phyloP scores from a whole-genome alignment of 2,329 filamentous ascomycete species.

The Pestalotiopsis sp. region DNA sequence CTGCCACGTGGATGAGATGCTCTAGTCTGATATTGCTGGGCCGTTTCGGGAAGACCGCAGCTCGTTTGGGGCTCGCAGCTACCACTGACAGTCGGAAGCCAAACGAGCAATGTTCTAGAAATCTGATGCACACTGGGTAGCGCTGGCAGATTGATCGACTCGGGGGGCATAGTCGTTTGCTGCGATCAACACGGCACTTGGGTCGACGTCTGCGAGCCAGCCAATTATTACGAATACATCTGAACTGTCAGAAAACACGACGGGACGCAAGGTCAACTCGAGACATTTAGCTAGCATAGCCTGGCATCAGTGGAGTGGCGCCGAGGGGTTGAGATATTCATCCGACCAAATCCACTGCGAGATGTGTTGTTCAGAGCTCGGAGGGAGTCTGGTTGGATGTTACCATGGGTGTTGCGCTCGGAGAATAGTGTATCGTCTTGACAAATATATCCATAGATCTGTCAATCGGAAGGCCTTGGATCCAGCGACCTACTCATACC shows the following conservation, averaged over 20 bases:
- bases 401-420: too few species aligned
- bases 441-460: too few species aligned
- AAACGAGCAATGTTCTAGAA: slow-evolving; percentile 9
- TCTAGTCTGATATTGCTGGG: neutral
- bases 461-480: too few species aligned
- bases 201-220: neutral
- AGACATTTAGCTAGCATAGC: neutral
- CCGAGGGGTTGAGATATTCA: too few species aligned
- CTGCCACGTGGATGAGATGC: neutral
- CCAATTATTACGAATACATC: neutral
- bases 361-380: too few species aligned
- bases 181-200: neutral
- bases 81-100: neutral
- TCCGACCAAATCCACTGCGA: too few species aligned
- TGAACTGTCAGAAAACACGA: neutral
- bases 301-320: neutral
- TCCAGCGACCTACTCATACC: neutral
- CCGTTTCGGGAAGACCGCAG: slow-evolving; percentile 1
- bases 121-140: neutral
- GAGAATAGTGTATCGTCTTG: too few species aligned
- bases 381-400: too few species aligned
- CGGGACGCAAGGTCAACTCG: neutral
- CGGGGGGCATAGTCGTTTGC: neutral
- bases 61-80: neutral
- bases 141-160: slow-evolving; percentile 1